Evolutionary conservation across 305 asterid species (phyloP).

Genomic region (Coffea humblotiana): DNA sequence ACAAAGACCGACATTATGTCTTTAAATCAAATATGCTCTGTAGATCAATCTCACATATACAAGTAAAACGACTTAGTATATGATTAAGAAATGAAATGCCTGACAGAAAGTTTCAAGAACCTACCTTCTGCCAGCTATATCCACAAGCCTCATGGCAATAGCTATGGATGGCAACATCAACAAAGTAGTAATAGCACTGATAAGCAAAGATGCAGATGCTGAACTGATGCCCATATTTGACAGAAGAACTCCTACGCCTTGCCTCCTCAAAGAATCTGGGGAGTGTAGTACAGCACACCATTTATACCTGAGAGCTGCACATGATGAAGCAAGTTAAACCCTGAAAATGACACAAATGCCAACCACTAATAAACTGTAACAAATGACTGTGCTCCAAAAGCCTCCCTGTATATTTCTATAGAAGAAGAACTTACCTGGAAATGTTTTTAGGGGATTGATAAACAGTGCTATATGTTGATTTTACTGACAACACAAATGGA

Average conservation of each 20-base stretch:
- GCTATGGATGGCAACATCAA: constrained; percentile 88
- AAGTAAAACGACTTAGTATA: not conserved
- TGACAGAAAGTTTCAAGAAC: not conserved
- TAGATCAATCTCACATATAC: no score
- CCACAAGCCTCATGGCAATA: constrained; percentile 92
- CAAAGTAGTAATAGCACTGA: constrained; percentile 67
- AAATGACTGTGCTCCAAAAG: not conserved
- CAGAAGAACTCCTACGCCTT: constrained; percentile 75
- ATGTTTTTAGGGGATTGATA: not conserved
- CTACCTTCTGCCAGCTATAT: constrained; percentile 85
- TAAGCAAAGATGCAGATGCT: constrained; percentile 75
- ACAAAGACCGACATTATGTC: no score
- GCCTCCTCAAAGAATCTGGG: constrained; percentile 91
- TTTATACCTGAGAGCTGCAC: constrained; percentile 93
- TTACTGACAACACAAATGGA: not conserved
- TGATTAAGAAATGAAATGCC: no score
- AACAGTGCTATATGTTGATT: not conserved
- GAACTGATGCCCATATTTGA: constrained; percentile 73
- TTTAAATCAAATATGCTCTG: no score
- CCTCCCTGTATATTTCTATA: not conserved
- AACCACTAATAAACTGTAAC: not conserved
- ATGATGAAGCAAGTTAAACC: constrained; percentile 12
- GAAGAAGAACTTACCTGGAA: not conserved
- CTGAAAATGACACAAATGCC: not conserved
- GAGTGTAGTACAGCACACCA: constrained; percentile 91